These are phyloP conservation scores for Auxenochlorella pyrenoidosa DNA, from an alignment of 139 green algal species.

Conservation along the genomic window DNA sequence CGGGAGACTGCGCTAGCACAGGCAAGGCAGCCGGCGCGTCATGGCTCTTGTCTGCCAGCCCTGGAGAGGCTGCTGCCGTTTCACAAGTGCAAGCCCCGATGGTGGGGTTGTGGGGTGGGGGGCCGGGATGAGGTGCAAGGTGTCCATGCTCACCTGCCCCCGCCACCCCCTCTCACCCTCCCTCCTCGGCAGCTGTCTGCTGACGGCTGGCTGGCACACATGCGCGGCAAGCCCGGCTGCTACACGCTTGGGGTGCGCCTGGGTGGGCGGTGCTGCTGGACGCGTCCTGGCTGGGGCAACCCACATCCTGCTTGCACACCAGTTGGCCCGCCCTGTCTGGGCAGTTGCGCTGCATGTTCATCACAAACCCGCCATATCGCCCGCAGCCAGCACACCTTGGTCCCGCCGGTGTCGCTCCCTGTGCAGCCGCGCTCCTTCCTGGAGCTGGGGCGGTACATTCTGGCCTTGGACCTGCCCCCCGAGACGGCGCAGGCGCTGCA, in stretches of 20 bases:
- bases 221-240: background rate
- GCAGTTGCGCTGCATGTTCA: too few relatives aligned
- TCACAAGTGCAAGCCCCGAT: too few relatives aligned
- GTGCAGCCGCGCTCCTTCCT: conserved; percentile 18
- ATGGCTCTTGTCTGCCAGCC: background rate
- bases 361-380: too few relatives aligned
- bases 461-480: background rate
- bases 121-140: too few relatives aligned
- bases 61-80: background rate
- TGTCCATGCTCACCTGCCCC: background rate
- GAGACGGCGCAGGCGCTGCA: conserved; percentile 9
- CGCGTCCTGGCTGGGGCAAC: too few relatives aligned
- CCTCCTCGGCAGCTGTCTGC: background rate
- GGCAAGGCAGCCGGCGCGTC: background rate
- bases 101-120: too few relatives aligned
- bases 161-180: too few relatives aligned
- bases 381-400: too few relatives aligned
- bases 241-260: conserved; percentile 25
- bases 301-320: too few relatives aligned
- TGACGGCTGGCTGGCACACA: conserved; percentile 33
- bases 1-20: conserved; percentile 3
- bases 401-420: too few relatives aligned
- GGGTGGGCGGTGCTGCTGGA: too few relatives aligned
- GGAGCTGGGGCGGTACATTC: conserved; percentile 24
- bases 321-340: too few relatives aligned